Evolutionary conservation across 1,139 yeast genomes (phyloP), one percentile per base, ranked within the genome.

Genomic region (Blastobotrys ciferrii): DNA sequence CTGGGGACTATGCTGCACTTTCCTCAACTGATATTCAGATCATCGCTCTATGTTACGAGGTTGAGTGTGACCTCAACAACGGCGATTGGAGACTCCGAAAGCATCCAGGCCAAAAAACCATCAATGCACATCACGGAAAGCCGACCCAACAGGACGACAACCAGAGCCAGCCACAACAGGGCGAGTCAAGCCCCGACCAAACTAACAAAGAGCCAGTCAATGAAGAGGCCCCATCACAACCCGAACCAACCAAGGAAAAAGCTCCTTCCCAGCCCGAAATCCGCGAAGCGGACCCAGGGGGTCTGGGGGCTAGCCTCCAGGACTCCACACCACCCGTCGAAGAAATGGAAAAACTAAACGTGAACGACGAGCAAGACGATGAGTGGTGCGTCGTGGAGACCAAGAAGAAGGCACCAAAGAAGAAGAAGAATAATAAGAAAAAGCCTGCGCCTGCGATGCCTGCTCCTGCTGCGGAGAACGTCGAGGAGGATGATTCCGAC

Each of bases 1-100:
- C 98, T 0, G 98, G 99, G 63, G 99, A 94, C 70, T 85, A 75
- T 57, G 73, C 87, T 2, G 98, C 92, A 3, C 75, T 94, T 53
- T 87, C 96, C 54, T 78, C 82, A 12, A 91, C 95, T 55, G 99
- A 92, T 83, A 73, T 94, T 42, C 96, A 89, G 62, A 83, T 94
- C 49, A 77, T 94, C 53, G 98, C 99, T 0, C 74, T 92, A 58
- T 82, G 96, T 1, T 88, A 89, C 64, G 97, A 92, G 64, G 68
- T 94, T 46, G 96, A 91, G 57, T 74, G 75, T 42, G 92, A 87
- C 63, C 61, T 75, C 48, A 83, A 84, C 58, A 72, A 76, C 28
- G 94, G 94, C 13, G 82, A 79, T 48, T 74, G 81, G 77, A 75
- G 85, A 60, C 43, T 57, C 53, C 78, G 96, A 67, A 78, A 74